These are phyloP conservation scores for Lichtheimia hyalospora DNA, from an alignment of 371 early-diverging fungal genomes.

Conservation along the genomic window DNA sequence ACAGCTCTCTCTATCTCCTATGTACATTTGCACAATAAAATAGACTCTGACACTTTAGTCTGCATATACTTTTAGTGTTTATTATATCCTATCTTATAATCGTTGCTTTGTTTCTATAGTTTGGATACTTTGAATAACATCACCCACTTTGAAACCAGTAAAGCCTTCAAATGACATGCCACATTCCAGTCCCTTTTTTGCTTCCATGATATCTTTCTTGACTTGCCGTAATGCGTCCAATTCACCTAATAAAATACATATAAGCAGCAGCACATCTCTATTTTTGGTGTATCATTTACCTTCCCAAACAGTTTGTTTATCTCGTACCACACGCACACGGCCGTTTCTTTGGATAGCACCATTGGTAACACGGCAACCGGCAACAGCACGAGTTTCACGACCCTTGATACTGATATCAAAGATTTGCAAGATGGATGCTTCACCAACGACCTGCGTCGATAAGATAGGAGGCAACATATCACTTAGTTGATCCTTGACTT, in stretches of 20 bases:
- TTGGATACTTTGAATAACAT: conserved; percentile 72
- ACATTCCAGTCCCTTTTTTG: conserved; percentile 89
- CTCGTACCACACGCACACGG: conserved; percentile 69
- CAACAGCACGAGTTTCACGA: conserved; percentile 63
- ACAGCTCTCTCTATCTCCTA: too few species aligned
- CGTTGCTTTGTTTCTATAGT: conserved; percentile 56
- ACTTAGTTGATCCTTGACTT: conserved; percentile 75
- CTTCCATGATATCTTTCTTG: conserved; percentile 89
- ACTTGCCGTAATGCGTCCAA: conserved; percentile 72
- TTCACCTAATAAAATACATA: conserved; percentile 33
- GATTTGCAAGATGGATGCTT: conserved; percentile 82
- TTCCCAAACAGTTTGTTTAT: conserved; percentile 66
- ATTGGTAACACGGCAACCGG: conserved; percentile 84
- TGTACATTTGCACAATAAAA: too few species aligned
- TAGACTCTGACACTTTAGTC: too few species aligned
- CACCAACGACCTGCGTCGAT: conserved; percentile 78
- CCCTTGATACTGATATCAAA: conserved; percentile 81
- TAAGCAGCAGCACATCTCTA: too few species aligned
- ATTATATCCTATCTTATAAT: conserved; percentile 11
- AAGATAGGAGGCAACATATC: conserved; percentile 80
- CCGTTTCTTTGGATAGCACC: conserved; percentile 69
- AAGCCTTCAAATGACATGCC: conserved; percentile 89
- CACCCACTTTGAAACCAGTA: conserved; percentile 73
- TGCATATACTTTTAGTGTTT: too few species aligned
- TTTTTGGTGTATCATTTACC: conserved; percentile 30